Base-by-base conservation (phyloP, 768 basidiomycete species). In the Boletellus emodensis region DNA sequence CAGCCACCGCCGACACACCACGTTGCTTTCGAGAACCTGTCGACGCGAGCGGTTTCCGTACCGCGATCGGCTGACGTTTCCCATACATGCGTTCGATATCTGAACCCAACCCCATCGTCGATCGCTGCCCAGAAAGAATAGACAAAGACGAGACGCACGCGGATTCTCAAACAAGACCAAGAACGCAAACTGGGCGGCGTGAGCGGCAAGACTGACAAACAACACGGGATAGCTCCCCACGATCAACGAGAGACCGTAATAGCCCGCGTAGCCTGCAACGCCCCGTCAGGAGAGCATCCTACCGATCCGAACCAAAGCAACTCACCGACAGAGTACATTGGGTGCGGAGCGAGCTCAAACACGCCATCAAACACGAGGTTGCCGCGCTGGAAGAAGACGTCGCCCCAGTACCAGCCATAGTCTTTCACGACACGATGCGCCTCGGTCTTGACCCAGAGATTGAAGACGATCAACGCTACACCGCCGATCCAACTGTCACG, bases 351-450 rank as follows among this genome's bases (percentile, higher is more conserved):
- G 36, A 94, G 75, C 64, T 98, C 95, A 58, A 97, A 99, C 15
- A 99, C 95, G 14, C 96, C 96, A 65, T 99, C 95, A 61, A 99
- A 99, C 3, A 97, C 87, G 13, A 98, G 77, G 38, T 87, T 85
- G 38, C 90, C 90, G n/a, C 90, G 85, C 66, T 91, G 89, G 74
- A 93, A 92, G 72, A 93, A 93, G 50, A 84, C 84, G 58, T 93
- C 90, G 10, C 90, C 94, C 92, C 92, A 93, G 67, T 94, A 97
- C 94, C 93, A 97, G 14, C 94, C 94, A 58, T 95, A 97, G 62
- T 97, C 95, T 61, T 96, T 98, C 53, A 98, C 94, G 43, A 98
- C 92, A 47, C 92, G 81, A 66, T 99, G 96, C 1, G 96, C 96
- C 63, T 98, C 95, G 2, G 88, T 90, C 66, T 99, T 99, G 55